These are phyloP conservation scores for Coemansia sp. DNA, from an alignment of 192 early-diverging fungal species.

Conservation along the genomic window DNA sequence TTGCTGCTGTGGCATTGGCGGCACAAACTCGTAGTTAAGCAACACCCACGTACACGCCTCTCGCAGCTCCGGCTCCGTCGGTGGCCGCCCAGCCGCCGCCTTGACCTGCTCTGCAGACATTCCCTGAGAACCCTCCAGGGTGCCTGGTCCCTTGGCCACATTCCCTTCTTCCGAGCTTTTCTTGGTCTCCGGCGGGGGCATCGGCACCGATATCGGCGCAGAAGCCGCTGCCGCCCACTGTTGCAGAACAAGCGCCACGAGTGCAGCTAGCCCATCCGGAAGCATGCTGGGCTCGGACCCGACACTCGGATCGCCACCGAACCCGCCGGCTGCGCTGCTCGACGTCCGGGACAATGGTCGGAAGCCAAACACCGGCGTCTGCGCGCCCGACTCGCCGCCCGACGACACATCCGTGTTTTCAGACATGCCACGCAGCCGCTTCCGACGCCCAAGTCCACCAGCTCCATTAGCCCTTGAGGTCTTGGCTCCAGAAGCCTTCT, in stretches of 20 bases:
- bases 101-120: conserved; percentile 2
- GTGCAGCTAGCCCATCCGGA: conserved; percentile 34
- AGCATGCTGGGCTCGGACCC: conserved; percentile 41
- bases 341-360: conserved; percentile 10
- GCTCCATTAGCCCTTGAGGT: neutral
- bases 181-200: conserved; percentile 3
- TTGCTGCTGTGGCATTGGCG: conserved; percentile 6
- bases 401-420: conserved; percentile 12
- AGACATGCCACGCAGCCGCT: neutral
- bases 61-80: conserved; percentile 53
- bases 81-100: conserved; percentile 18
- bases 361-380: conserved; percentile 41
- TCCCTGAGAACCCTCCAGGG: neutral
- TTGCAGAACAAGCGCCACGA: conserved; percentile 46
- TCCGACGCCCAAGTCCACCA: conserved; percentile 2
- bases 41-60: conserved; percentile 57
- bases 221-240: conserved; percentile 43
- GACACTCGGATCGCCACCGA: neutral
- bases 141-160: neutral
- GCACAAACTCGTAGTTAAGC: conserved; percentile 48
- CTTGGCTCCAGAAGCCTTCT: neutral
- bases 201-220: conserved; percentile 10
- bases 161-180: too few relatives aligned
- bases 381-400: conserved; percentile 39
- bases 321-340: neutral